These are phyloP conservation scores for Umbelopsis sp. DNA, from an alignment of 192 early-diverging fungal species.

Conservation along the genomic window DNA sequence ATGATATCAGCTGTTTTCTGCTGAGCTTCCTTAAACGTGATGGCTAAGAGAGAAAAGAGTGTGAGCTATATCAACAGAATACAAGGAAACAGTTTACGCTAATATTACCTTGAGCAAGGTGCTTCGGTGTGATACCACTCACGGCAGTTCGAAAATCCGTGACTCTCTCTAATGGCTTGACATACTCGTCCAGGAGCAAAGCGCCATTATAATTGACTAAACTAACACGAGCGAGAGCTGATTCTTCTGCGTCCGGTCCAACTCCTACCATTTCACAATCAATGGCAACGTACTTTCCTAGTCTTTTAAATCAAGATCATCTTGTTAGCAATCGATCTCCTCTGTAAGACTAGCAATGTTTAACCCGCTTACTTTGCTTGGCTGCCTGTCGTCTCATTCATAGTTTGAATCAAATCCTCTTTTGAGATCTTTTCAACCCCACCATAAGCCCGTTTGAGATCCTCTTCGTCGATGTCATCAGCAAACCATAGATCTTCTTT, in stretches of 20 bases:
- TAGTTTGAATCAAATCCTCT: constrained; percentile 31
- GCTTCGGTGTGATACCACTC: constrained; percentile 86
- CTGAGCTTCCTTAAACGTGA: constrained; percentile 81
- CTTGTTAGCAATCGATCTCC: too few relatives aligned
- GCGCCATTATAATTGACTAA: constrained; percentile 95
- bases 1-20: constrained; percentile 78
- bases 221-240: constrained; percentile 89
- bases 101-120: constrained; percentile 56
- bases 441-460: constrained; percentile 49
- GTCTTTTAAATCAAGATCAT: constrained; percentile 29
- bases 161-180: constrained; percentile 79
- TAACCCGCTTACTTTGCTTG: constrained; percentile 29
- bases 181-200: constrained; percentile 82
- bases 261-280: constrained; percentile 99
- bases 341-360: neutral
- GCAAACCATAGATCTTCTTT: constrained; percentile 54
- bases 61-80: neutral
- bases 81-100: constrained; percentile 1
- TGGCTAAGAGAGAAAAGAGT: constrained; percentile 36
- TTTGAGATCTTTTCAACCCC: constrained; percentile 36
- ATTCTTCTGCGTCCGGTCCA: constrained; percentile 77
- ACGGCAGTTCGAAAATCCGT: constrained; percentile 93
- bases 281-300: constrained; percentile 90
- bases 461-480: constrained; percentile 54
- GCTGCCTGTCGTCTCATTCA: constrained; percentile 32